These are phyloP conservation scores for Trametes villosa DNA, from an alignment of 768 basidiomycete species.

Conservation along the genomic window DNA sequence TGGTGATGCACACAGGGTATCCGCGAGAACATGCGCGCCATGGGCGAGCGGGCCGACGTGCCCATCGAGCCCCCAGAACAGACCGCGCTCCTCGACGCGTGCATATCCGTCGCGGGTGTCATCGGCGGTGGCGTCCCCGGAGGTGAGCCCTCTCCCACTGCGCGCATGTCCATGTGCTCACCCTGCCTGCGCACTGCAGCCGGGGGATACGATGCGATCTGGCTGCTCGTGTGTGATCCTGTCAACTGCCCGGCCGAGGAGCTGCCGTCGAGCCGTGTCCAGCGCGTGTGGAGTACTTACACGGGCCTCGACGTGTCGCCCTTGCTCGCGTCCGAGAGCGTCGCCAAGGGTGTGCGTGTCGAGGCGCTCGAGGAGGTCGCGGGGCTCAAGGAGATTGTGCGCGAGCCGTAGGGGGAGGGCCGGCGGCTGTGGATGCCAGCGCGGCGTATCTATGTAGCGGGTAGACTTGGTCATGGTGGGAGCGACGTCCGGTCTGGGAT, in stretches of 20 bases:
- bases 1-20: slow-evolving; percentile 54
- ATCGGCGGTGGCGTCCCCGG: slow-evolving; percentile 97
- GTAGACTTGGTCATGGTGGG: no score
- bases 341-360: slow-evolving; percentile 63
- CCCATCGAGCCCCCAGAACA: slow-evolving; percentile 93
- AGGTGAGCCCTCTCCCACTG: slow-evolving; percentile 53
- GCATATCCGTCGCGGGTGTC: slow-evolving; percentile 78
- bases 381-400: slow-evolving; percentile 49
- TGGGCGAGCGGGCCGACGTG: slow-evolving; percentile 78
- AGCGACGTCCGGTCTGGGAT: not conserved
- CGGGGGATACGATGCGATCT: slow-evolving; percentile 96
- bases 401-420: no score
- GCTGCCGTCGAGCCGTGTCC: slow-evolving; percentile 60
- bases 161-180: not conserved
- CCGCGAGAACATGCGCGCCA: slow-evolving; percentile 77
- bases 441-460: no score
- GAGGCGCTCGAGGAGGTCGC: slow-evolving; percentile 61
- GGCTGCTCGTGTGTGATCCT: slow-evolving; percentile 83
- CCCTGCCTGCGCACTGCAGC: slow-evolving; percentile 53
- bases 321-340: slow-evolving; percentile 70
- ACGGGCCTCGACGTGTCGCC: slow-evolving; percentile 70
- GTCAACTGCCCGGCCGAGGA: slow-evolving; percentile 44
- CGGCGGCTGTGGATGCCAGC: no score
- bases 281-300: slow-evolving; percentile 70
- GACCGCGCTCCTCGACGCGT: slow-evolving; percentile 79